Evolutionary conservation across 2,329 filamentous ascomycete genomes (phyloP).

Genomic region (Orbilia blumenaviensis): DNA sequence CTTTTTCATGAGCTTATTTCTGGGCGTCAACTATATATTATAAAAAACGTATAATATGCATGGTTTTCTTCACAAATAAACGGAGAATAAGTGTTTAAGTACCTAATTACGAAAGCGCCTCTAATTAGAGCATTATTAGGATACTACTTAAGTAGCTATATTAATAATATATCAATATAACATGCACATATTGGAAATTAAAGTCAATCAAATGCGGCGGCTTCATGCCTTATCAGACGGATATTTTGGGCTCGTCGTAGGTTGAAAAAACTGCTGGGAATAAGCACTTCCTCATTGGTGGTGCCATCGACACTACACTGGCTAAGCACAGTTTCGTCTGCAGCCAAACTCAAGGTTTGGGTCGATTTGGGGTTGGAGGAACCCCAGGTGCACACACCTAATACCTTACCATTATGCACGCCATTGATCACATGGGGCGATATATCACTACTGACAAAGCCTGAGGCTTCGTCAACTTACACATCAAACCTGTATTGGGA

Average conservation of each 20-base stretch:
- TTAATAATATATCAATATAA: constrained; percentile 3
- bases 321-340: background rate
- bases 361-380: background rate
- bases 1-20: background rate
- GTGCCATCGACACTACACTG: background rate
- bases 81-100: too few relatives aligned
- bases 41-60: constrained; percentile 13
- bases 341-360: background rate
- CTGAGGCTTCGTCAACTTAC: background rate
- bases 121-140: too few relatives aligned
- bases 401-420: background rate
- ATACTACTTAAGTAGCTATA: too few relatives aligned
- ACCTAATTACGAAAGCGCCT: constrained; percentile 12
- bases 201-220: background rate
- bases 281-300: background rate
- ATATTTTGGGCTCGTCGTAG: background rate
- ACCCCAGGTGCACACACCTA: too few relatives aligned
- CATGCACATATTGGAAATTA: background rate
- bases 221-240: background rate
- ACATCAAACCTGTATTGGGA: background rate
- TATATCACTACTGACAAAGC: background rate
- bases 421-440: background rate
- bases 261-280: background rate
- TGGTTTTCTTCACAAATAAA: constrained; percentile 10
- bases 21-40: background rate